These are phyloP conservation scores for Ustilago sp. DNA, from an alignment of 1,284 basidiomycete genomes.

Conservation along the genomic window DNA sequence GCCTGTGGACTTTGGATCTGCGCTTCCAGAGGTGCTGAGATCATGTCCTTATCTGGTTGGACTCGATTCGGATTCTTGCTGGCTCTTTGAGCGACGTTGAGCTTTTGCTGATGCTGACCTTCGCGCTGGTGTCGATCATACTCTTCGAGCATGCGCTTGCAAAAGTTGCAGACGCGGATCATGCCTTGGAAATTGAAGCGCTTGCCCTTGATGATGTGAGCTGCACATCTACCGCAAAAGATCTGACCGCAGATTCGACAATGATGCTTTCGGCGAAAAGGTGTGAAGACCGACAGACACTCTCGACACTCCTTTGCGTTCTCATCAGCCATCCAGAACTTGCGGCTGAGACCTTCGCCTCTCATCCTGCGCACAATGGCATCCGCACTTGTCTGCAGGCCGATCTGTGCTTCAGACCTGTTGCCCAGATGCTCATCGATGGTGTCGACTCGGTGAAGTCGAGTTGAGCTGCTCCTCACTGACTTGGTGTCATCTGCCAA, in stretches of 20 bases:
- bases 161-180: constrained; percentile 93
- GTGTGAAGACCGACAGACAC: constrained; percentile 64
- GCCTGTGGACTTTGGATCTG: constrained; percentile 57
- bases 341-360: constrained; percentile 63
- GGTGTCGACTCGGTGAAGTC: constrained; percentile 48
- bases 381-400: constrained; percentile 61
- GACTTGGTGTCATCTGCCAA: constrained; percentile 63
- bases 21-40: constrained; percentile 70
- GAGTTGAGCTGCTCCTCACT: constrained; percentile 54
- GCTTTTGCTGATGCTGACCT: constrained; percentile 30
- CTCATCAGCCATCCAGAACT: constrained; percentile 76
- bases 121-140: constrained; percentile 67
- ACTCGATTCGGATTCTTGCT: constrained; percentile 42
- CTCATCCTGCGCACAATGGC: constrained; percentile 60
- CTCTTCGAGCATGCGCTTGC: constrained; percentile 87
- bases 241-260: constrained; percentile 69
- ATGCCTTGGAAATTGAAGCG: constrained; percentile 92
- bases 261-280: constrained; percentile 67
- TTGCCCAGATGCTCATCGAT: constrained; percentile 42
- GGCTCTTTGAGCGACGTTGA: constrained; percentile 35
- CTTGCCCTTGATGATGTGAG: constrained; percentile 95
- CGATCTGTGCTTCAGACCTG: constrained; percentile 40
- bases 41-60: constrained; percentile 57
- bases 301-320: constrained; percentile 81
- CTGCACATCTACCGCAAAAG: constrained; percentile 77